Evolutionary conservation across 2,329 filamentous ascomycete genomes (phyloP), one percentile per base, ranked within the genome.

Genomic region (Neospermospora avenae): DNA sequence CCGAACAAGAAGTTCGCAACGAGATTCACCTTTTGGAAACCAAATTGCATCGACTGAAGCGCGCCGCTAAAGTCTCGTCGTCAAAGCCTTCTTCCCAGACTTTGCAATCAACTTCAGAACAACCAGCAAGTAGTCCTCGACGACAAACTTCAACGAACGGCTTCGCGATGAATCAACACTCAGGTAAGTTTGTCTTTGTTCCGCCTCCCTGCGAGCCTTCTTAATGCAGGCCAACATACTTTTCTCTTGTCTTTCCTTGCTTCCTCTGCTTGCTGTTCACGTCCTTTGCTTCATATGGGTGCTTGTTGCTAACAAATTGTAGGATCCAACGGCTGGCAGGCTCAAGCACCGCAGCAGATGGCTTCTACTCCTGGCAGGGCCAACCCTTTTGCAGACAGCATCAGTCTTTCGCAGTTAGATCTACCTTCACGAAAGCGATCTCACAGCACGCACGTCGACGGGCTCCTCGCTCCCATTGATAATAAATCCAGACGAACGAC

Each of bases 21-120:
- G 51, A 71, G 31, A 71, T 70, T 37, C 73, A 75, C 34, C 59
- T 70, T 4, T 61, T 81, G 18, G 73, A 75, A 64, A 60, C 34
- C 14, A 25, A 65, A 48, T 24, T 68, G 24, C 59, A 60, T 35
- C 44, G 49, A 3, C 46, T 64, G 3, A 64, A 56, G 53, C 63
- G 61, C 44, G 45, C 44, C 44, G 55, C 39, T 11, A 49, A 61
- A 62, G 57, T 60, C 25, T 20, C 39, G 4, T 37, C 57, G 18
- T 46, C 48, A 20, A 55, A 44, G 48, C 42, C 54, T 35, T 45
- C 51, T 6, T 18, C 49, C 24, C 31, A 28, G 8, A 41, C 28
- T 24, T 5, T 52, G 13, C 35, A 37, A 28, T 39, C 53, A 37
- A 25, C 48, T 44, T 37, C 34, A 16, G 6, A n/a, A 42, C 35